Evolutionary conservation across 192 early-diverging fungal species (phyloP).

Genomic region (Coemansia sp.): DNA sequence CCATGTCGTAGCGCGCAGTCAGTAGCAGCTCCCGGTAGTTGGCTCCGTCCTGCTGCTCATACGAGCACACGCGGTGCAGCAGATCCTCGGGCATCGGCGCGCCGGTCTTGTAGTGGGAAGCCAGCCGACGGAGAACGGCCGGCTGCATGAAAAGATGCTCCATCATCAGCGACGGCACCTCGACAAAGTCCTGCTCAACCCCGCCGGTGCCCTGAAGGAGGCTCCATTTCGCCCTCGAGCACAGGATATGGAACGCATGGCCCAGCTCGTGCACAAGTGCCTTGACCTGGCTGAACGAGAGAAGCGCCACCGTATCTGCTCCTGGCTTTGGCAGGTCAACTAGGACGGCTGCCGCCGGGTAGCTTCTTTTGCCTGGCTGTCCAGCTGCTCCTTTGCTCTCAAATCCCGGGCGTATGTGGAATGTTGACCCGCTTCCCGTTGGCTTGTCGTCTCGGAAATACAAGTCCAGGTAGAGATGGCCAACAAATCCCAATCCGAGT

Average conservation of each 20-base stretch:
- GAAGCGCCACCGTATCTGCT: conserved; percentile 61
- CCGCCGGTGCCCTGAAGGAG: conserved; percentile 64
- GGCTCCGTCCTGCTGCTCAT: conserved; percentile 67
- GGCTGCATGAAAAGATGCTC: conserved; percentile 72
- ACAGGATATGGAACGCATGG: conserved; percentile 61
- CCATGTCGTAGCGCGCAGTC: conserved; percentile 70
- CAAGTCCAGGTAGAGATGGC: conserved; percentile 70
- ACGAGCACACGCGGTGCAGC: conserved; percentile 58
- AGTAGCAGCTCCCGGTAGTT: conserved; percentile 68
- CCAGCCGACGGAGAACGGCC: conserved; percentile 49
- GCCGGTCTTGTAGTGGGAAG: conserved; percentile 67
- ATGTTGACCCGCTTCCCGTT: conserved; percentile 63
- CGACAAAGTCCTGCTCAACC: conserved; percentile 77
- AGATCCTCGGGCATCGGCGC: conserved; percentile 66
- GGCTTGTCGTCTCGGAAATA: conserved; percentile 65
- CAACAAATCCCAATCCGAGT: conserved; percentile 30
- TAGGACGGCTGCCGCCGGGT: conserved; percentile 64
- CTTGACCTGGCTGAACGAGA: conserved; percentile 71
- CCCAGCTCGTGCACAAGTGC: conserved; percentile 84
- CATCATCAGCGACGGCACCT: conserved; percentile 80
- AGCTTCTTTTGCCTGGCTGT: conserved; percentile 31
- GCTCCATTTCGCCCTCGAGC: conserved; percentile 64
- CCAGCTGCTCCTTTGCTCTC: not conserved
- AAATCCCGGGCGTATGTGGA: conserved; percentile 65
- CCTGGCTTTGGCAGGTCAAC: conserved; percentile 61